Conservation (phyloP, 495 filamentous ascomycete genomes). For the Apodospora peruviana region DNA sequence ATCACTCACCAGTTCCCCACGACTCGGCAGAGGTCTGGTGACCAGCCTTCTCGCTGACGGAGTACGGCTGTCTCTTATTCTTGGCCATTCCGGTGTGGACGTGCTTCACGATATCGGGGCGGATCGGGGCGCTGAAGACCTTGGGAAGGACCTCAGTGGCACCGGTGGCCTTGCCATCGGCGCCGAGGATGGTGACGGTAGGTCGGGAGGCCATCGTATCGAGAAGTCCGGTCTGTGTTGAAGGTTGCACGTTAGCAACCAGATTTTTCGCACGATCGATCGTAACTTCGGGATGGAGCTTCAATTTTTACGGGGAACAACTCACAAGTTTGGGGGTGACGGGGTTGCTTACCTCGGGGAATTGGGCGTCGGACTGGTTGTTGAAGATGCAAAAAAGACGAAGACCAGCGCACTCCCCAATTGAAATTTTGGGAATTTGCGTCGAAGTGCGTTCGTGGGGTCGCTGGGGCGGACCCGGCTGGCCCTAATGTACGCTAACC, state of each 20-base stretch:
- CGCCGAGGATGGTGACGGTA: constrained; percentile 88
- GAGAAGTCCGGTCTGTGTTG: constrained; percentile 15
- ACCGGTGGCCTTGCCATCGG: constrained; percentile 85
- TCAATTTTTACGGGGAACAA: neutral
- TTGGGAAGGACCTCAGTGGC: constrained; percentile 82
- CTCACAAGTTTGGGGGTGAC: constrained; percentile 1
- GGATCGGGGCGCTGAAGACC: constrained; percentile 95
- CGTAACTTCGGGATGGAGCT: neutral
- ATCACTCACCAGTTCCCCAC: constrained; percentile 98
- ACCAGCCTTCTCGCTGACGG: constrained; percentile 99
- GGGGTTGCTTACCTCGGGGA: constrained; percentile 25
- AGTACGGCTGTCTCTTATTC: constrained; percentile 99
- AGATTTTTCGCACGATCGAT: neutral
- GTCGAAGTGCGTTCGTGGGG: constrained; percentile 27
- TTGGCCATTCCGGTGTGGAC: constrained; percentile 99
- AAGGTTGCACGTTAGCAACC: constrained; percentile 2
- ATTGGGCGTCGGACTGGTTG: constrained; percentile 20
- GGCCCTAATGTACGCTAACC: constrained; percentile 28
- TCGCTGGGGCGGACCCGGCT: constrained; percentile 7
- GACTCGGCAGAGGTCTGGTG: constrained; percentile 99
- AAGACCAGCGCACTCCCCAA: constrained; percentile 23
- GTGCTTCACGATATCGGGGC: constrained; percentile 97
- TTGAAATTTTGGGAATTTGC: constrained; percentile 32
- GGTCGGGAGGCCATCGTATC: constrained; percentile 86
- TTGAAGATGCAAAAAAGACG: constrained; percentile 24